Base-by-base conservation (phyloP, 2,329 filamentous ascomycete species). In the Clarireedia paspali region DNA sequence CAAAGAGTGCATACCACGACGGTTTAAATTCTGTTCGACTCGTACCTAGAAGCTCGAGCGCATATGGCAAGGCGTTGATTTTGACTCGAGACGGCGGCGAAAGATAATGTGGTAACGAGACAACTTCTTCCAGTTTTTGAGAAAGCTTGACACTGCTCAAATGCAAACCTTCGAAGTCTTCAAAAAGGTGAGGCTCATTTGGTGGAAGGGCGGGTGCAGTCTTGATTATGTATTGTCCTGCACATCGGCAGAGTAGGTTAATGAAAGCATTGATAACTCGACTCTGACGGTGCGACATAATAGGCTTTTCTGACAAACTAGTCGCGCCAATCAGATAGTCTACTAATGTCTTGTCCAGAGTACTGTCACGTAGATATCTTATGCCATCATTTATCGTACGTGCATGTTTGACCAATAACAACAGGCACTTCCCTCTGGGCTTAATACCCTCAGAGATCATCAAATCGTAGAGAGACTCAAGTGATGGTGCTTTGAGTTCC, bases 401-500 rank as follows among this genome's bases (percentile, higher is more conserved):
- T 0, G 84, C 78, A 61, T 81, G 72, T 4, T 72, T 69, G 1
- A 90, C 61, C 1, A 90, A 71, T 17, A 82, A 76, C 3, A 71
- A 71, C 6, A 89, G 74, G 26, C 78, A 80, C 42, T 72, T 67
- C 1, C 74, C 75, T 4, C 71, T 65, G 0, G 83, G 80, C 6
- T 66, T 70, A 20, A 85, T 65, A 1, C 76, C 74, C 2, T 73
- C 71, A 1, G 65, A 66, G 12, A 72, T 57, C 81, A 91, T 87
- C 44, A 76, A 72, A 10, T 74, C 65, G 57, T 85, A 87, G 4
- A 91, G 73, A 50, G 79, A 73, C 4, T 75, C 70, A 10, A 83
- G 70, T 1, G 74, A 6, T 2, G 87, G 87, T 1, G 86, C 81
- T 14, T 75, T 72, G 45, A 83, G 72, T n/a, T 81, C 76, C 40